phyloP scores from a whole-genome alignment of 306 rosid species.

The Acacia crassicarpa region DNA sequence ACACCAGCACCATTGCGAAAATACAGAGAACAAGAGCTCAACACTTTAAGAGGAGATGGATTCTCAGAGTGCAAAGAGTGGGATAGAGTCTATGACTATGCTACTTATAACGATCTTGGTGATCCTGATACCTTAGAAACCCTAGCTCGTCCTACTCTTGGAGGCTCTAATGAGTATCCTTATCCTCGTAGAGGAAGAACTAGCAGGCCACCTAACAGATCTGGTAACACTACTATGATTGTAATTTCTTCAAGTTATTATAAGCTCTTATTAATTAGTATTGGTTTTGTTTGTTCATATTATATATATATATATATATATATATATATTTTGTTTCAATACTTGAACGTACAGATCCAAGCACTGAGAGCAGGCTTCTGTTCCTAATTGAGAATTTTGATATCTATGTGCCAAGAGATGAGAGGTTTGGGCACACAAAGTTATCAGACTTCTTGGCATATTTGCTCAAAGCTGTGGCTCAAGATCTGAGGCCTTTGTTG shows the following conservation, averaged over 20 bases:
- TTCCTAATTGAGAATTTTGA: conserved; percentile 8
- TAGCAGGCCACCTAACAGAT: conserved; percentile 46
- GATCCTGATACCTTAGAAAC: conserved; percentile 40
- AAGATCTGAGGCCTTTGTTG: conserved; percentile 42
- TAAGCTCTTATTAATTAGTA: neutral
- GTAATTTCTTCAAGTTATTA: neutral
- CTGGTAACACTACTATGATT: conserved; percentile 33
- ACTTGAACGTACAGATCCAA: conserved; percentile 44
- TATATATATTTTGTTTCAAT: neutral
- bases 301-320: too few relatives aligned
- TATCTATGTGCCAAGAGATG: conserved; percentile 76
- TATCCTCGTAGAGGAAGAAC: conserved; percentile 91
- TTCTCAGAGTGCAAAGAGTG: conserved; percentile 49
- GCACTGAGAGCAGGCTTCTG: conserved; percentile 42
- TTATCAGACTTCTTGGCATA: conserved; percentile 62
- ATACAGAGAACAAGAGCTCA: conserved; percentile 54
- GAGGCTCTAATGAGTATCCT: conserved; percentile 63
- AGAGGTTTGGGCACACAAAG: conserved; percentile 65
- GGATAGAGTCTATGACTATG: conserved; percentile 76
- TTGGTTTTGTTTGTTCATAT: neutral
- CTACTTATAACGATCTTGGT: conserved; percentile 61
- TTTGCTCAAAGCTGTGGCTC: conserved; percentile 57
- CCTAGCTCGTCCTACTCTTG: conserved; percentile 61
- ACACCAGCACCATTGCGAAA: conserved; percentile 51
- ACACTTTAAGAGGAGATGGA: conserved; percentile 66